Percentiles rank a stretch among this genome's conserved stretches.
Evolutionary conservation across 148 eudicot genomes (phyloP).

Genomic region (Rhododendron griersonianum): DNA sequence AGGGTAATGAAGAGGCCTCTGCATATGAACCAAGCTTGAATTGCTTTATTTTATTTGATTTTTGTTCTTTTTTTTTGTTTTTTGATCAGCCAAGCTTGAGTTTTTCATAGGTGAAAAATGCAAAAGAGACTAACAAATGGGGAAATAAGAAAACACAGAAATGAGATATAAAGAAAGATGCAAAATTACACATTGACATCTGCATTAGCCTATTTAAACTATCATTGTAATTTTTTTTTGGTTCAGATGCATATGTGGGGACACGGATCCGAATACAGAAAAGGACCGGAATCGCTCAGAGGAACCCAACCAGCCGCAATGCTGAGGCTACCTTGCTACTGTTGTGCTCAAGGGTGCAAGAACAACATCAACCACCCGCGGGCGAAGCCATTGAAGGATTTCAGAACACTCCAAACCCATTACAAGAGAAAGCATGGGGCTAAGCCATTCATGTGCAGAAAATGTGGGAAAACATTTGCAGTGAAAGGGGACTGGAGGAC

Average conservation of each 20-base stretch:
- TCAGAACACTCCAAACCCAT: constrained; percentile 77
- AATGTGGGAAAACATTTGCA: constrained; percentile 74
- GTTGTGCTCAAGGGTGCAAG: constrained; percentile 67
- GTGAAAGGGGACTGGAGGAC: constrained; percentile 86
- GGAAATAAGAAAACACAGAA: not conserved
- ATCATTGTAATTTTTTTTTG: not conserved
- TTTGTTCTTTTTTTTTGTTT: too few species aligned
- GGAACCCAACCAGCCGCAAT: constrained; percentile 83
- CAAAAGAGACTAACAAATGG: not conserved
- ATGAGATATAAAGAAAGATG: not conserved
- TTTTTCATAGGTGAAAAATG: not conserved
- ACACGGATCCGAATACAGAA: constrained; percentile 84
- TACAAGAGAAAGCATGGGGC: constrained; percentile 79
- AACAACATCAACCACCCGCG: constrained; percentile 83
- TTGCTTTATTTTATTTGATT: not conserved
- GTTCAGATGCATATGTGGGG: constrained; percentile 91
- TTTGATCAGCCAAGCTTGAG: not conserved
- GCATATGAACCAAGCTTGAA: not conserved
- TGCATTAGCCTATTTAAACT: not conserved
- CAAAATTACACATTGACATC: not conserved
- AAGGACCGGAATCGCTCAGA: constrained; percentile 68
- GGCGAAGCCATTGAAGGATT: constrained; percentile 75
- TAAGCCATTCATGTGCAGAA: constrained; percentile 71
- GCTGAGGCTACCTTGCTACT: constrained; percentile 81
- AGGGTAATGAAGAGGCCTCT: too few species aligned